A percentile compares a stretch with the other conserved stretches of the same genome.
Conservation (phyloP, 163 green algal species). For the Trebouxiophyceae sp. region DNA sequence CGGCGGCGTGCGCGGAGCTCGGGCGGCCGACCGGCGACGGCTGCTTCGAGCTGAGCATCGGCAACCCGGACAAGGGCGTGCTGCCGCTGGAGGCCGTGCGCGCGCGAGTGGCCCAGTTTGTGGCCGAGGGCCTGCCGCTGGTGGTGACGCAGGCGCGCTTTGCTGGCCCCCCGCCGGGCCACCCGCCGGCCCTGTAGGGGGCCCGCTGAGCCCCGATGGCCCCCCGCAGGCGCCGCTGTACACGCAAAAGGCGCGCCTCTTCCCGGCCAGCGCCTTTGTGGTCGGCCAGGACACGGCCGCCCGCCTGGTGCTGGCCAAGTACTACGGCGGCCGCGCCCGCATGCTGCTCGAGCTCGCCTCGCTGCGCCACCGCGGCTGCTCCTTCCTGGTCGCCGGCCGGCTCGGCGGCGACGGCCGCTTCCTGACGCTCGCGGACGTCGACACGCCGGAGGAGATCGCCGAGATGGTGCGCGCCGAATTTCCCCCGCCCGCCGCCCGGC, state of each 20-base stretch:
- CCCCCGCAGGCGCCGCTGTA: slow-evolving; percentile 62
- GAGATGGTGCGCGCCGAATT: not conserved
- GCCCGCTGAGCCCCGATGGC: too few species aligned
- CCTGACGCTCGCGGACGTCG: slow-evolving; percentile 44
- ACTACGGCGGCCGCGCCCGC: slow-evolving; percentile 50
- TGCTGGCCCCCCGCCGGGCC: too few species aligned
- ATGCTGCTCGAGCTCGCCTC: slow-evolving; percentile 24
- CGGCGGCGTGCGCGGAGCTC: slow-evolving; percentile 19
- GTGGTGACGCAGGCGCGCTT: slow-evolving; percentile 51
- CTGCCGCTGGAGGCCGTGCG: slow-evolving; percentile 50
- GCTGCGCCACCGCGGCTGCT: slow-evolving; percentile 16
- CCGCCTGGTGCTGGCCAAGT: slow-evolving; percentile 71
- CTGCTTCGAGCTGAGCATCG: slow-evolving; percentile 76
- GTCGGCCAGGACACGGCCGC: slow-evolving; percentile 81
- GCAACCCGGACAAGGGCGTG: slow-evolving; percentile 86
- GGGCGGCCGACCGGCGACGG: slow-evolving; percentile 28
- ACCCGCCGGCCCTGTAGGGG: too few species aligned
- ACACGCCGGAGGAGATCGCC: slow-evolving; percentile 37
- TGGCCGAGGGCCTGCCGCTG: slow-evolving; percentile 41
- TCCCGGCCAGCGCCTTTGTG: slow-evolving; percentile 62
- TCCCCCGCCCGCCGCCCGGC: too few species aligned
- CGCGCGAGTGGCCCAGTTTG: slow-evolving; percentile 64
- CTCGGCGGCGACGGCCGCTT: slow-evolving; percentile 42
- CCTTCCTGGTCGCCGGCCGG: slow-evolving; percentile 71
- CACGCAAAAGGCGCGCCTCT: slow-evolving; percentile 62